phyloP scores from a whole-genome alignment of 768 basidiomycete species.

The Lactarius quietus region DNA sequence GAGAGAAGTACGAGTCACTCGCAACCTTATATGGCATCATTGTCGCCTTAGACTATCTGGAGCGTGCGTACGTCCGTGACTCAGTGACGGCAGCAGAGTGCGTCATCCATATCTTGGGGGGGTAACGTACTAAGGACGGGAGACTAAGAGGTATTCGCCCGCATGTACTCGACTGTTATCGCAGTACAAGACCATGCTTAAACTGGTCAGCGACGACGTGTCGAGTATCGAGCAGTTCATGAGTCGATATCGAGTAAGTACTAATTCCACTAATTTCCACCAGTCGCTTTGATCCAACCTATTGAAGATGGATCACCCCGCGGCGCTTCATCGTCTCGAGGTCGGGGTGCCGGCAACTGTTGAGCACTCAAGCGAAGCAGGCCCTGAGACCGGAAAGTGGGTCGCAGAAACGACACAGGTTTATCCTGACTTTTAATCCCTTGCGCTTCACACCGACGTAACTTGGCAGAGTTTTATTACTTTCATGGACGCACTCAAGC shows the following conservation, averaged over 20 bases:
- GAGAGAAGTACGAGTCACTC: constrained; percentile 83
- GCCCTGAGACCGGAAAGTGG: constrained; percentile 93
- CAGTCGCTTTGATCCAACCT: background rate
- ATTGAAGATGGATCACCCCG: constrained; percentile 83
- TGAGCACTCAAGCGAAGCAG: constrained; percentile 90
- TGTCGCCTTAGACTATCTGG: constrained; percentile 89
- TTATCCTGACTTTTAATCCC: background rate
- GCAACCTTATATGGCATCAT: constrained; percentile 92
- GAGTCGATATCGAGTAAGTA: constrained; percentile 62
- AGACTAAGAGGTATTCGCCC: constrained; percentile 81
- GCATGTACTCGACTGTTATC: constrained; percentile 92
- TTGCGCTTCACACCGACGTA: background rate
- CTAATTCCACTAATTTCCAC: background rate
- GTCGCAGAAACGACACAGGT: constrained; percentile 98
- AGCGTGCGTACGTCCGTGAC: constrained; percentile 93
- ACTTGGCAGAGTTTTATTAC: constrained; percentile 84
- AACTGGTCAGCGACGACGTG: constrained; percentile 88
- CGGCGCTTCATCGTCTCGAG: constrained; percentile 83
- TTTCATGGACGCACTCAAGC: constrained; percentile 95
- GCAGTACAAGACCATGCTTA: constrained; percentile 97
- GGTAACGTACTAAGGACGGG: constrained; percentile 34
- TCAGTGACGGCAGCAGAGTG: constrained; percentile 88
- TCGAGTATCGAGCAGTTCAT: constrained; percentile 88
- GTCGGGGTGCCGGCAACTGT: constrained; percentile 96
- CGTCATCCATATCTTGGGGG: constrained; percentile 35